Evolutionary conservation across 345 rosid species (phyloP).

Genomic region (Arabis hirsuta): DNA sequence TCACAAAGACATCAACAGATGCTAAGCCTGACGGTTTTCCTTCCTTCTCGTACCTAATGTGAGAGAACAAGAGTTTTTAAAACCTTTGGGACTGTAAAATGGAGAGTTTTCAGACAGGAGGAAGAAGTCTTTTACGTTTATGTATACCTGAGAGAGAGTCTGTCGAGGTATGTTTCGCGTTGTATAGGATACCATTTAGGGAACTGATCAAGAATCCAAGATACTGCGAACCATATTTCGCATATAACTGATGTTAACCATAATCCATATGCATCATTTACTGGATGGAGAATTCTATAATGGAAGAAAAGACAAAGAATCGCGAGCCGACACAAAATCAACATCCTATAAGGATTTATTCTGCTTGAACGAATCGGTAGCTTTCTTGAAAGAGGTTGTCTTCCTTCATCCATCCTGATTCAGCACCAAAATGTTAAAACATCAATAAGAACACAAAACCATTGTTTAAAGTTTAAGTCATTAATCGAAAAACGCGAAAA

Average conservation of each 20-base stretch:
- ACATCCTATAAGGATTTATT: slow-evolving; percentile 87
- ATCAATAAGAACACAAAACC: background rate
- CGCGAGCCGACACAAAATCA: slow-evolving; percentile 78
- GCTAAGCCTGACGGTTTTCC: slow-evolving; percentile 89
- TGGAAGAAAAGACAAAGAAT: slow-evolving; percentile 87
- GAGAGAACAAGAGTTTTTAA: background rate
- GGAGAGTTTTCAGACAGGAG: background rate
- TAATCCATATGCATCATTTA: slow-evolving; percentile 78
- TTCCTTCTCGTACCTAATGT: slow-evolving; percentile 84
- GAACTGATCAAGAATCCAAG: slow-evolving; percentile 96
- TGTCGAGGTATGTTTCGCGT: slow-evolving; percentile 94
- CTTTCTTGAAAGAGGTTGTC: slow-evolving; percentile 96
- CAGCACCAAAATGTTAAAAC: slow-evolving; percentile 6
- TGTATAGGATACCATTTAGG: slow-evolving; percentile 93
- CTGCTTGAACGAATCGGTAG: slow-evolving; percentile 89
- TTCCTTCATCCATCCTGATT: slow-evolving; percentile 98
- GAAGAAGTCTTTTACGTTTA: background rate
- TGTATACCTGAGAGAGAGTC: slow-evolving; percentile 81
- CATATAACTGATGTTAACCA: slow-evolving; percentile 97
- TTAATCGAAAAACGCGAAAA: too few species aligned
- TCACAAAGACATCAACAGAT: slow-evolving; percentile 74
- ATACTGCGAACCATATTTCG: slow-evolving; percentile 93
- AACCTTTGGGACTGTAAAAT: background rate
- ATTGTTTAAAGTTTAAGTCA: background rate
- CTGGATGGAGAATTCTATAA: slow-evolving; percentile 90